phyloP scores from a whole-genome alignment of 2,329 filamentous ascomycete species.

The Diaporthe amygdali region DNA sequence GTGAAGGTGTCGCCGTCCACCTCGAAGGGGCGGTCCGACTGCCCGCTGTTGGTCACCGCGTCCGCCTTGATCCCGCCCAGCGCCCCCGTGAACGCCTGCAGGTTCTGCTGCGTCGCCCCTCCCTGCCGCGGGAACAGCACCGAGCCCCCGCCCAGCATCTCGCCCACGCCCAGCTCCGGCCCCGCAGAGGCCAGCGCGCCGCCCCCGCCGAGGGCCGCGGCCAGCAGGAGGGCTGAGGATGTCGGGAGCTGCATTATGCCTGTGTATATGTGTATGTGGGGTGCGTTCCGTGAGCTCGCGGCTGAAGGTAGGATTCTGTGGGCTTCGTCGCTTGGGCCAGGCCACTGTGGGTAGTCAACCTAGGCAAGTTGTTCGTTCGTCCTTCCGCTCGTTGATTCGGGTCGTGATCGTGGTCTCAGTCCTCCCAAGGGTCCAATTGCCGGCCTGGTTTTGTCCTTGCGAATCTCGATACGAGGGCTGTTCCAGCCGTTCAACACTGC shows the following conservation, averaged over 20 bases:
- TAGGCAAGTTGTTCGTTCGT: neutral
- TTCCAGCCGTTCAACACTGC: neutral
- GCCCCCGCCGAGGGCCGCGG: neutral
- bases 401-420: neutral
- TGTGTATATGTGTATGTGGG: neutral
- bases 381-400: neutral
- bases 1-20: constrained; percentile 51
- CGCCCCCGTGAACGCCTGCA: constrained; percentile 47
- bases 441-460: neutral
- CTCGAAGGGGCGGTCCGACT: constrained; percentile 46
- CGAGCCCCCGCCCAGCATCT: constrained; percentile 40
- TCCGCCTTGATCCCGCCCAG: constrained; percentile 44
- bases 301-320: neutral
- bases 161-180: constrained; percentile 34
- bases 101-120: constrained; percentile 35
- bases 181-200: constrained; percentile 21
- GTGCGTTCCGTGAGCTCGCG: neutral
- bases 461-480: neutral
- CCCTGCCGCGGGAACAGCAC: constrained; percentile 38
- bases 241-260: neutral
- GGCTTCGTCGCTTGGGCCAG: neutral
- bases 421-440: neutral
- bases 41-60: constrained; percentile 45
- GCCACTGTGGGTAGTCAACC: neutral
- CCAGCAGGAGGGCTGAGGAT: constrained; percentile 2